Evolutionary conservation across 2,329 filamentous ascomycete genomes (phyloP), one percentile per base, ranked within the genome.

Genomic region (Fusarium citri): DNA sequence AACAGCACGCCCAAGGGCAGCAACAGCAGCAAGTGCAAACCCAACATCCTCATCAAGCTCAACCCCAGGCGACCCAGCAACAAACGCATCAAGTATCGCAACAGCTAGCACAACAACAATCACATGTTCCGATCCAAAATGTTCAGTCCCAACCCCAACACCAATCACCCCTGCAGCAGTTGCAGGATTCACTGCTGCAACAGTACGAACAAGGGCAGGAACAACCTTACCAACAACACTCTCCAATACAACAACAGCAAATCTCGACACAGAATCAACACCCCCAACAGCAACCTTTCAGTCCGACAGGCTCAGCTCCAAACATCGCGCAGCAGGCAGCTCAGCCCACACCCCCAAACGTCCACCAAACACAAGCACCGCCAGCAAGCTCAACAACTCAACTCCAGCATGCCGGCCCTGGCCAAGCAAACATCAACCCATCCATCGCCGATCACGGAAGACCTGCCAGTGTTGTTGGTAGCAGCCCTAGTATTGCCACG

Each of bases 381-480:
- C 51, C 64, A 2, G 30, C 57, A 18, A 60, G 42, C 22, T 53
- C 61, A 15, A 6, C 28, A 6, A 43, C 59, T 1, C 71, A 66
- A 2, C 31, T 48, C 6, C 61, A 65, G 11, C 61, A 46, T 1
- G 47, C 58, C 5, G 28, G 48, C 5, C 67, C 60, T 41, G 42
- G 59, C 15, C 49, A 59, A n/a, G 55, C 20, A 28, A 65, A 50
- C 46, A 46, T 60, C 12, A 48, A 46, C 6, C 58, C 64, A 8
- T 51, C 55, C 16, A 43, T 60, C 26, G n/a, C 46, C 18, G 47
- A 49, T 6, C 23, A 59, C 22, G 67, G 63, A 7, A 66, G 53
- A 37, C 59, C 51, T 1, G 49, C 62, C 1, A 74, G 71, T 10
- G 31, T 70, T 31, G 64, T 58, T 7, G 50, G 69, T 7, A 59